These are phyloP conservation scores for Fusarium denticulatum DNA, from an alignment of 2,329 filamentous ascomycete genomes.

Conservation along the genomic window DNA sequence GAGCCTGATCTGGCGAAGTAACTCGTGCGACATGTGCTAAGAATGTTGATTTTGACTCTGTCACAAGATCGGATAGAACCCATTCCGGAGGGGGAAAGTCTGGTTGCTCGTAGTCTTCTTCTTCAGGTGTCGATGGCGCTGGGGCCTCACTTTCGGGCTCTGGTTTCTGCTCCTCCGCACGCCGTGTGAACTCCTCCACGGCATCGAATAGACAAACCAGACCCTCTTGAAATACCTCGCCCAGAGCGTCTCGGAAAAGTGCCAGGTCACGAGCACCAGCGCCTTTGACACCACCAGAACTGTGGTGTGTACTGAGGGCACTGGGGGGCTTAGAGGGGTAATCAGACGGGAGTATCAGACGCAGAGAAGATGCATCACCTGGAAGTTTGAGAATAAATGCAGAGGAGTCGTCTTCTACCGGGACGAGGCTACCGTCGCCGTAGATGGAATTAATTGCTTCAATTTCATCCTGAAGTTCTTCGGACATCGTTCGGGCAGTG, in stretches of 20 bases:
- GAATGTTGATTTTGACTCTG: constrained; percentile 89
- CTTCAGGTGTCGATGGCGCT: constrained; percentile 20
- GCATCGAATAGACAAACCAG: constrained; percentile 90
- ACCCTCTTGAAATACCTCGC: constrained; percentile 74
- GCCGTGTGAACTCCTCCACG: constrained; percentile 75
- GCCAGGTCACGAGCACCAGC: constrained; percentile 77
- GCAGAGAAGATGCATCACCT: constrained; percentile 66
- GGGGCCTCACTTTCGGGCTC: constrained; percentile 40
- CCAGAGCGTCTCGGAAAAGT: constrained; percentile 73
- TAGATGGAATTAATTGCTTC: constrained; percentile 89
- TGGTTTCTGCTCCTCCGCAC: constrained; percentile 49
- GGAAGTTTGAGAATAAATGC: constrained; percentile 75
- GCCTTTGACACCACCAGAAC: constrained; percentile 76
- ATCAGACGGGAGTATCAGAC: constrained; percentile 72
- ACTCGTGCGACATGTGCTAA: constrained; percentile 80
- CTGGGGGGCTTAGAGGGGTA: constrained; percentile 81
- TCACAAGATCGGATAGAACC: constrained; percentile 76
- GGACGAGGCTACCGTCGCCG: constrained; percentile 69
- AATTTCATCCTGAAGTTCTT: constrained; percentile 76
- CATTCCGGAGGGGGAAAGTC: constrained; percentile 59
- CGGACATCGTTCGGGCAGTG: constrained; percentile 56
- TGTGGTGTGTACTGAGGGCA: constrained; percentile 83
- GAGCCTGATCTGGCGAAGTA: constrained; percentile 75
- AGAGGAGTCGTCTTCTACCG: constrained; percentile 47
- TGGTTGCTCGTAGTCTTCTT: constrained; percentile 21